A percentile compares a stretch with the other conserved stretches of the same genome.
Evolutionary conservation across 169 alveolate species (phyloP).

Genomic region (Toxoplasma gondii): DNA sequence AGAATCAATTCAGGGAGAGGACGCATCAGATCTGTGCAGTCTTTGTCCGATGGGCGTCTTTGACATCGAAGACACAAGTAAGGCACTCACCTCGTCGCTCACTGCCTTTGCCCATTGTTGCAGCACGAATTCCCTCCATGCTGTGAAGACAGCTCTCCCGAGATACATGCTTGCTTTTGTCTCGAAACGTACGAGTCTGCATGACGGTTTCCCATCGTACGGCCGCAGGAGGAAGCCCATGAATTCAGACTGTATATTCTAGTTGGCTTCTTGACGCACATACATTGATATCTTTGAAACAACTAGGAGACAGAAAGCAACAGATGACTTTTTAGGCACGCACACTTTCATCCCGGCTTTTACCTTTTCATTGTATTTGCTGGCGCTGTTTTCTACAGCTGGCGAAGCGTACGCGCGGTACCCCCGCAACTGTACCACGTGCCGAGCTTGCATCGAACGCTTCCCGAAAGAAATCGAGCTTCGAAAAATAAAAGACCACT

Average conservation of each 20-base stretch:
- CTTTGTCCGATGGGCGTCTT: conserved; percentile 96
- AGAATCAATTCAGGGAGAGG: conserved; percentile 85
- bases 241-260: no score
- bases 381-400: conserved; percentile 35
- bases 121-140: no score
- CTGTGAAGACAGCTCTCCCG: neutral
- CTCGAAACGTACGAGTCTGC: neutral
- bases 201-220: neutral
- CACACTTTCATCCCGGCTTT: no score
- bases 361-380: no score
- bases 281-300: no score
- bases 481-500: conserved; percentile 84
- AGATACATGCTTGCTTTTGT: neutral
- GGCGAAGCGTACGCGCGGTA: conserved; percentile 88
- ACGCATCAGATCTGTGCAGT: conserved; percentile 88
- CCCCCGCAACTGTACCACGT: conserved; percentile 95
- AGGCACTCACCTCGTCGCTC: neutral
- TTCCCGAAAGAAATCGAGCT: conserved; percentile 82
- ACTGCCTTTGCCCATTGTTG: neutral
- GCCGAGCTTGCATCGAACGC: conserved; percentile 97
- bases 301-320: no score
- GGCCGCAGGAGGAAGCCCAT: neutral
- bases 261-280: no score
- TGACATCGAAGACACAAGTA: conserved; percentile 86
- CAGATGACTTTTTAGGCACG: no score